Evolutionary conservation across 1,284 basidiomycete species (phyloP), one percentile per base, ranked within the genome.

Genomic region (Neonothopanus nambi): DNA sequence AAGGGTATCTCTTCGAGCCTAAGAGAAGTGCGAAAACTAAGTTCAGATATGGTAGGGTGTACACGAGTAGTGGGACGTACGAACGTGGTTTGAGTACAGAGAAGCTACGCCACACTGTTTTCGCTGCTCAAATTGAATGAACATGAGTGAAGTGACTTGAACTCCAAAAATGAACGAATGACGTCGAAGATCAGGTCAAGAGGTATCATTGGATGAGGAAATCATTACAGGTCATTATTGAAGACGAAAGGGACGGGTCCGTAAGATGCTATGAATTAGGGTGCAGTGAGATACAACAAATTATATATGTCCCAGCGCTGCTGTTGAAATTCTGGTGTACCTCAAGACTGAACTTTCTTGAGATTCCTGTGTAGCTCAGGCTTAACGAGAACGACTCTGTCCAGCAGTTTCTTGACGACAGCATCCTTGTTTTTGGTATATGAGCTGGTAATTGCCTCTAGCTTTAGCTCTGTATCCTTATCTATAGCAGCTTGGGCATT

Each of bases 291-390:
- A 26, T 51, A 51, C 33, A n/a, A 21, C 30, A 20, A 36, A 21
- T 35, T 23, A 23, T 38, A 33, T 33, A 33, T 3, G 30, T 8
- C 30, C 30, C 30, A 33, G 30, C 30, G 13, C 30, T 5, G 26
- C 26, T 28, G 30, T 21, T 3, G 8, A 20, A n/a, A 24, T 43
- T n/a, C n/a, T n/a, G n/a, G n/a, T n/a, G n/a, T n/a, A n/a, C 18
- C 13, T 13, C 42, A 53, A 28, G 51, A 35, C 41, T 52, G 38
- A 26, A 43, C 72, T 68, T 87, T 94, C 73, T 78, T 85, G 62
- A 95, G 79, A 72, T 95, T 96, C 62, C 87, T 87, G 69, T 96
- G 93, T 44, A 95, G 80, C 67, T 91, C 82, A 6, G 91, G 90
- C 58, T 89, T 82, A 60, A 93, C 84, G 58, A 93, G 79, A n/a